Evolutionary conservation across 129 eudicot species (phyloP).

Genomic region (Artemisia annua): DNA sequence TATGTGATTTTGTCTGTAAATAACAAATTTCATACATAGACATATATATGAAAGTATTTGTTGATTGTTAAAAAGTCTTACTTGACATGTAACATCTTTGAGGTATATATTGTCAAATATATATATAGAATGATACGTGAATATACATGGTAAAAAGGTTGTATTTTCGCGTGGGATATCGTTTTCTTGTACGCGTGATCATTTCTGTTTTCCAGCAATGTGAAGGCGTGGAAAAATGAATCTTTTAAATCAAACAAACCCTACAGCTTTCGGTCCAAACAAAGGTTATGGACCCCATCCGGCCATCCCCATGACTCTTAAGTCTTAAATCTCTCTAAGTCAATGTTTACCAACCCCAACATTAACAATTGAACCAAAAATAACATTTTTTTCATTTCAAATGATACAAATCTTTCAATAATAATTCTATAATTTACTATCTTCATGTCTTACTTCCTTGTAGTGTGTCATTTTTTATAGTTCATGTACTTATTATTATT

Average conservation of each 20-base stretch:
- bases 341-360: conserved; percentile 32
- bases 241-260: background rate
- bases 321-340: conserved; percentile 15
- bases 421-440: background rate
- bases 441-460: too few relatives aligned
- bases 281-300: background rate
- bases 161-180: background rate
- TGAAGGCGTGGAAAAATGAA: conserved; percentile 30
- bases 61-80: too few relatives aligned
- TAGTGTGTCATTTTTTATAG: too few relatives aligned
- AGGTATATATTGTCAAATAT: too few relatives aligned
- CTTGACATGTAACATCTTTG: too few relatives aligned
- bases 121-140: background rate
- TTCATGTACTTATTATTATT: too few relatives aligned
- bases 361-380: background rate
- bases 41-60: too few relatives aligned
- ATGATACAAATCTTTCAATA: background rate
- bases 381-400: background rate
- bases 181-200: conserved; percentile 32
- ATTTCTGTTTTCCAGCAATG: conserved; percentile 18
- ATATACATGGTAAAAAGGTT: background rate
- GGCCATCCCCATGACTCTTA: conserved; percentile 4
- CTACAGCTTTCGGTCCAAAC: conserved; percentile 41
- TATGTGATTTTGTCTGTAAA: too few relatives aligned
- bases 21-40: too few relatives aligned